These are phyloP conservation scores for Lycium barbarum DNA, from an alignment of 257 asterid genomes.

Conservation along the genomic window DNA sequence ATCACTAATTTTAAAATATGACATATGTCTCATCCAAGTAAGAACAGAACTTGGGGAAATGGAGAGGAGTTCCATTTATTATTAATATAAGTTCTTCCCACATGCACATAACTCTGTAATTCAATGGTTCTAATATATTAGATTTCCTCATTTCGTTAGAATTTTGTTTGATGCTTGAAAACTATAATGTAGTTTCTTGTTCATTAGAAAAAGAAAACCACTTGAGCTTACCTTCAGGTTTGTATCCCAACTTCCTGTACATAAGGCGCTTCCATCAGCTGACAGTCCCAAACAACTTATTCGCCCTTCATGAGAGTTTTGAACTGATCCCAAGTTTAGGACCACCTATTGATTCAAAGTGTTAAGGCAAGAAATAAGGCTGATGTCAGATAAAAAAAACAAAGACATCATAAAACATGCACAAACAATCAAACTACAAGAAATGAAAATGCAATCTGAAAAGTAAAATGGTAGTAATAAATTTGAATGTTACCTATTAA, in stretches of 20 bases:
- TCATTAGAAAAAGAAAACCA: constrained; percentile 3
- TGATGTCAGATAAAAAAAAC: background rate
- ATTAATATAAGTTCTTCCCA: background rate
- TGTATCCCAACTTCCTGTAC: constrained; percentile 97
- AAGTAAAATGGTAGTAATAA: constrained; percentile 1
- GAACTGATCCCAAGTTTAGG: constrained; percentile 86
- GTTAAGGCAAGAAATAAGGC: background rate
- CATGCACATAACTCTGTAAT: constrained; percentile 17
- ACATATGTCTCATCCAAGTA: background rate
- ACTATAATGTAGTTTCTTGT: background rate
- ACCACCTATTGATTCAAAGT: constrained; percentile 57
- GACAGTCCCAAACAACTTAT: constrained; percentile 90
- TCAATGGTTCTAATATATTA: background rate
- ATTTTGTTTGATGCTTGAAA: background rate
- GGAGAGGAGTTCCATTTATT: background rate
- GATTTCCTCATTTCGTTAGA: background rate
- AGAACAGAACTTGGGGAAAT: constrained; percentile 5
- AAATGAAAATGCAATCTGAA: constrained; percentile 18
- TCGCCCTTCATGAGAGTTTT: constrained; percentile 81
- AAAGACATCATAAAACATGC: background rate
- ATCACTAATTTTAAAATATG: background rate
- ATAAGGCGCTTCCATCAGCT: constrained; percentile 96
- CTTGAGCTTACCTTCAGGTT: constrained; percentile 72
- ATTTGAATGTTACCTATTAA: background rate
- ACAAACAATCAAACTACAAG: background rate